phyloP scores from a whole-genome alignment of 805 yeast species.

The Barnettozyma siamensis region DNA sequence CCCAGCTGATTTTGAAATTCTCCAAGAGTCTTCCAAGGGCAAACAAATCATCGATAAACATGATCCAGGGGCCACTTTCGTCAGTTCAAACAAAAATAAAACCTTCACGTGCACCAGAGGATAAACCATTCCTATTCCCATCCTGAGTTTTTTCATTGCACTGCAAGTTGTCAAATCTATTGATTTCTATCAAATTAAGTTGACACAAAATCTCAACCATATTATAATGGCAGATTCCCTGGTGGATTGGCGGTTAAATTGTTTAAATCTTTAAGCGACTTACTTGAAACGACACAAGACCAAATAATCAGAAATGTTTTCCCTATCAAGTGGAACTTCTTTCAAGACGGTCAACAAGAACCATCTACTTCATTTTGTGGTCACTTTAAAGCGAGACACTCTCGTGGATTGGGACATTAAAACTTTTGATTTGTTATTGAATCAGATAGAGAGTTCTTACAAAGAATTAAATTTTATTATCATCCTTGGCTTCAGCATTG shows the following conservation, averaged over 20 bases:
- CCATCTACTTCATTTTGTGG: neutral
- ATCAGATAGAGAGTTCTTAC: neutral
- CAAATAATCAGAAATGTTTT: too few species aligned
- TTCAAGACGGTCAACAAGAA: conserved; percentile 3
- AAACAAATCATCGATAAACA: too few species aligned
- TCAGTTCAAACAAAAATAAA: too few species aligned
- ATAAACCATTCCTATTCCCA: too few species aligned
- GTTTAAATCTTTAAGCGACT: too few species aligned
- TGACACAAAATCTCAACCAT: neutral
- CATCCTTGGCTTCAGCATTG: neutral
- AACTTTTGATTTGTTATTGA: neutral
- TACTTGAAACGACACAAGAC: too few species aligned
- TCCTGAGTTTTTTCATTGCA: too few species aligned
- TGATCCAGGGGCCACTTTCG: too few species aligned
- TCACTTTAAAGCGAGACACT: neutral
- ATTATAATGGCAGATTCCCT: too few species aligned
- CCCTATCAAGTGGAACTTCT: conserved; percentile 5
- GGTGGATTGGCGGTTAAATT: neutral
- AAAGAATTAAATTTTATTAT: neutral
- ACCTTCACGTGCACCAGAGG: too few species aligned
- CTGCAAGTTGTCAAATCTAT: neutral
- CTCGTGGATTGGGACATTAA: neutral
- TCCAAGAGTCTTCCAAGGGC: too few species aligned
- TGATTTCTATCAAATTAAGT: neutral
- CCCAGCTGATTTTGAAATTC: too few species aligned